phyloP scores from a whole-genome alignment of 305 asterid species.

The Lippia alba region DNA sequence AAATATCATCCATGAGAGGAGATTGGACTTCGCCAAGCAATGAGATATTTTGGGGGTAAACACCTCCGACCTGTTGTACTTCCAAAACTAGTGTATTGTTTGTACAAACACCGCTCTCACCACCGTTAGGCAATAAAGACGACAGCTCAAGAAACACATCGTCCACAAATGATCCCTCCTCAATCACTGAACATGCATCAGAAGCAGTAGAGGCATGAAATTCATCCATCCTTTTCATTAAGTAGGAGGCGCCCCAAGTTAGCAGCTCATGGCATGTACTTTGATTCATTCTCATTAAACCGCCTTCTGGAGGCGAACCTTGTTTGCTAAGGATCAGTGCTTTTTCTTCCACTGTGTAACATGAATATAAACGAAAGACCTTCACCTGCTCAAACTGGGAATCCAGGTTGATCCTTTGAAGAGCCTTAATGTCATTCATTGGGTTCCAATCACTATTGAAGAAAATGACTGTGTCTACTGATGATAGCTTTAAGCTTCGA shows the following conservation, averaged over 20 bases:
- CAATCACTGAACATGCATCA: constrained; percentile 24
- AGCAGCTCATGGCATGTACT: constrained; percentile 53
- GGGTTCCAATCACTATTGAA: constrained; percentile 80
- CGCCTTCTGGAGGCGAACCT: constrained; percentile 47
- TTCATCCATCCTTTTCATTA: constrained; percentile 52
- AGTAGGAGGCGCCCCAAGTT: constrained; percentile 60
- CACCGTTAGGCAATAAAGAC: constrained; percentile 43
- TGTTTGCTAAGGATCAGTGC: constrained; percentile 59
- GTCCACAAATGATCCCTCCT: constrained; percentile 45
- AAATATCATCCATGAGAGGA: constrained; percentile 35
- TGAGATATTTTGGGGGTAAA: constrained; percentile 39
- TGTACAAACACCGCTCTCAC: constrained; percentile 14
- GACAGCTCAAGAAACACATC: constrained; percentile 57
- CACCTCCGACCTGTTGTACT: constrained; percentile 47
- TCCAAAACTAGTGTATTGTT: constrained; percentile 38
- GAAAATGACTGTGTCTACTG: constrained; percentile 52
- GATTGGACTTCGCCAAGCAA: constrained; percentile 58
- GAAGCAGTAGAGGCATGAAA: constrained; percentile 29
- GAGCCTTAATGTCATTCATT: constrained; percentile 57
- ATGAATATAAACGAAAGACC: constrained; percentile 66
- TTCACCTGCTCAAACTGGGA: constrained; percentile 56
- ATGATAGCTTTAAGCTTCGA: constrained; percentile 48
- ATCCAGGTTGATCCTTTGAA: constrained; percentile 53
- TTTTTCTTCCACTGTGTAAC: constrained; percentile 64
- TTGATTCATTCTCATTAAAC: constrained; percentile 32